Base-by-base conservation (phyloP, 2,329 filamentous ascomycete genomes). In the Leptodontidium sp. region DNA sequence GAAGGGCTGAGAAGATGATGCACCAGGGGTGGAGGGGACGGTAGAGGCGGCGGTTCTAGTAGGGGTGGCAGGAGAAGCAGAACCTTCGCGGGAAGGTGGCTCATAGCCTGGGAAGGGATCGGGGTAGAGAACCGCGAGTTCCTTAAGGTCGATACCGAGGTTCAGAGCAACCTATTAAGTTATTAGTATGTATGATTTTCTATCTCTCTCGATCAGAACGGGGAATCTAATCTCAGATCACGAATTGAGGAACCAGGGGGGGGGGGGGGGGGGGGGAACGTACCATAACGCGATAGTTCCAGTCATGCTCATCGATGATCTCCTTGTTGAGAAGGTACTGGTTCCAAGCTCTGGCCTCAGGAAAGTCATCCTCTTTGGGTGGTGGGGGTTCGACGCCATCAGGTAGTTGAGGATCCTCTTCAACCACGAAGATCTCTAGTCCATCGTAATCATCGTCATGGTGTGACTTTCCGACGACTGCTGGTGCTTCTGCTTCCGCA, bases 101-200 rank as follows among this genome's bases (percentile, higher is more conserved):
- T 57, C 26, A 24, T 65, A 65, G 50, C 50, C 50, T 17, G 63
- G 63, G 50, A 58, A 49, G 2, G 63, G 63, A 53, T 65, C 63
- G 7, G 53, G 35, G 21, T 45, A n/a, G 24, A 65, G 52, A 7
- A 29, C 26, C 15, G 63, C 63, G 7, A 43, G 14, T 3, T 57
- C 50, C 7, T 40, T 53, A 17, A 65, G 63, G n/a, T 65, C 38
- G 40, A 65, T 15, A 47, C 63, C 63, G 12, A 58, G 38, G 24
- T 32, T 15, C 26, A 58, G 63, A 47, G 63, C 63, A 14, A 38
- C 38, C 38, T 40, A 40, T 9, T 12, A 40, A 40, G 38, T 2
- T 8, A 11, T 40, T 40, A 40, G 38, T 40, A 40, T 40, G 38
- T 40, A 12, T 40, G 2, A 11, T 40, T 40, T 40, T 40, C 8